Evolutionary conservation across 768 basidiomycete species (phyloP).

Genomic region (Pleurotus cornucopiae): DNA sequence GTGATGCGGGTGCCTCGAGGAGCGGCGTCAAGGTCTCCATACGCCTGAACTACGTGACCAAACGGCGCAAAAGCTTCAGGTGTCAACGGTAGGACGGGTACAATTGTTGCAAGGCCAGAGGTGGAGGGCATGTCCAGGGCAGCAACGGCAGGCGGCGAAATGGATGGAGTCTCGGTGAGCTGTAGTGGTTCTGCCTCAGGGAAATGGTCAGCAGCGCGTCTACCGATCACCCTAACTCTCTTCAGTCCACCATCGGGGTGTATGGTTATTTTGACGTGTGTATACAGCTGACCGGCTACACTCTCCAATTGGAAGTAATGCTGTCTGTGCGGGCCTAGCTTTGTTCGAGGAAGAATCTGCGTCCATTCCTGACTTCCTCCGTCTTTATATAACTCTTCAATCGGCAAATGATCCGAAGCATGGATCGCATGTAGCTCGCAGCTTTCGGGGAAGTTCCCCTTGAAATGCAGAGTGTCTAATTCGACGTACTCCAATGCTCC

Average conservation of each 20-base stretch:
- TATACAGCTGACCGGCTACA: conserved; percentile 54
- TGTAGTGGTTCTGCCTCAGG: conserved; percentile 2
- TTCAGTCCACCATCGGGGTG: conserved; percentile 96
- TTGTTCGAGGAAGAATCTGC: conserved; percentile 66
- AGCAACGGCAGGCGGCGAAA: neutral
- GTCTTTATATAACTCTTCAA: conserved; percentile 32
- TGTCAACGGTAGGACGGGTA: conserved; percentile 71
- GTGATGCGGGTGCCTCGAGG: conserved; percentile 72
- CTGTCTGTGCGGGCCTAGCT: conserved; percentile 84
- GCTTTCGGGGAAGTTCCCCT: conserved; percentile 91
- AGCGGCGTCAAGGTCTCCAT: conserved; percentile 58
- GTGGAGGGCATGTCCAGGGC: neutral
- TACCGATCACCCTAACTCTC: conserved; percentile 80
- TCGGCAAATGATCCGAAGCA: conserved; percentile 15
- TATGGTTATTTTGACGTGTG: conserved; percentile 85
- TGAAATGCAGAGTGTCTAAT: conserved; percentile 94
- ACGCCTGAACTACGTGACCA: conserved; percentile 91
- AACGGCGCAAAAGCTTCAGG: conserved; percentile 84
- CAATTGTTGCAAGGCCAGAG: conserved; percentile 1
- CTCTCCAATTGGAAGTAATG: conserved; percentile 85
- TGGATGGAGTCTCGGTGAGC: neutral
- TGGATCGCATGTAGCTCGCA: conserved; percentile 68
- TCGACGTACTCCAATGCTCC: conserved; percentile 75
- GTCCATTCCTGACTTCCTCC: conserved; percentile 59
- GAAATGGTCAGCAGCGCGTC: conserved; percentile 25